A percentile compares a stretch with the other conserved stretches of the same genome.
Evolutionary conservation across 148 eudicot genomes (phyloP).

Genomic region (Rheum nobile): DNA sequence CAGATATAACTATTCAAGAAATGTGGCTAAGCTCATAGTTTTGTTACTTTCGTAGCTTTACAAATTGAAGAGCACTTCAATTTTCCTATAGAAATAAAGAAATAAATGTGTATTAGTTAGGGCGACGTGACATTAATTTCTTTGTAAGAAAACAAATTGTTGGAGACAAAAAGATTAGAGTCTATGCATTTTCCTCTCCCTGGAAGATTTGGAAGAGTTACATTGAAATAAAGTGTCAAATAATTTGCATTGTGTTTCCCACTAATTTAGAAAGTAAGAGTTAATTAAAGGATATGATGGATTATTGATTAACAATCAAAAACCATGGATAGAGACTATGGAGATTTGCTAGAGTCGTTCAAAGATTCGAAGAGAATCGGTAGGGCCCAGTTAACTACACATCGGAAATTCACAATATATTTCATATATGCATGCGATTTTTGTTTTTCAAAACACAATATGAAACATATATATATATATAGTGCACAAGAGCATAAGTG

Average conservation of each 20-base stretch:
- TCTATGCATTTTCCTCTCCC: slow-evolving; percentile 3
- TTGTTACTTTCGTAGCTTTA: background rate
- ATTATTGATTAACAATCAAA: background rate
- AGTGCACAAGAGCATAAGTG: background rate
- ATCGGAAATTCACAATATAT: background rate
- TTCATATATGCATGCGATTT: background rate
- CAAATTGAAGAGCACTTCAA: background rate
- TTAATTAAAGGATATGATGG: background rate
- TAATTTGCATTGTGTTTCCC: slow-evolving; percentile 4
- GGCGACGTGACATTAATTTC: background rate
- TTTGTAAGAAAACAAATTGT: background rate
- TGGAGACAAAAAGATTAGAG: background rate
- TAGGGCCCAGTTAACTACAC: background rate
- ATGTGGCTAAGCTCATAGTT: too few relatives aligned
- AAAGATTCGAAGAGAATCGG: slow-evolving; percentile 1
- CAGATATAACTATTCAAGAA: too few relatives aligned
- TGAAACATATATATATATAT: background rate
- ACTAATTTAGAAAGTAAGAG: slow-evolving; percentile 3
- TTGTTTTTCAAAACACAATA: background rate
- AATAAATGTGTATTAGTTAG: background rate
- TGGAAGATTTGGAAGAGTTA: slow-evolving; percentile 3
- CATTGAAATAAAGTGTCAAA: slow-evolving; percentile 1
- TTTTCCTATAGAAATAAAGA: background rate
- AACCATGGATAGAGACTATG: background rate
- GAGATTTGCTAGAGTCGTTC: background rate